Evolutionary conservation across 768 basidiomycete species (phyloP), one percentile per base, ranked within the genome.

Genomic region (Naganishia onofrii): DNA sequence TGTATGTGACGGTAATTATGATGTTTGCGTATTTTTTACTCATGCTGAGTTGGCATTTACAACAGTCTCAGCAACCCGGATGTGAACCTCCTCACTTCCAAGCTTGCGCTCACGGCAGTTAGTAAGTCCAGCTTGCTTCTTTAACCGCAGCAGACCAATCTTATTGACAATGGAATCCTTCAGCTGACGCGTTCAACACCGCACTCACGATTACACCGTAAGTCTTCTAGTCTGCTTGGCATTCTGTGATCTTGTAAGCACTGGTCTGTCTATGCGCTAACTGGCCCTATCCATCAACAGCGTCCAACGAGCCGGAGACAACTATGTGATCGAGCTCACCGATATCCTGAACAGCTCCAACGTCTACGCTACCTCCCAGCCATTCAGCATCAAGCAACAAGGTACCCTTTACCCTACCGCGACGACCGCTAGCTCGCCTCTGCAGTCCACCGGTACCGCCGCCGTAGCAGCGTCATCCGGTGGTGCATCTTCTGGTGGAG

Each of bases 321-420:
- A 76, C 67, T 79, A 77, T 66, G 71, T 72, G 19, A 74, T 79
- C 72, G 74, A 70, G 48, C 67, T 80, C 38, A 77, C 79, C 46
- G 76, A 80, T 71, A 72, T 72, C 13, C 68, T 79, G 52, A 80
- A 80, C 74, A 76, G 75, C 31, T 72, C 72, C 57, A 74, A 80
- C 69, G 67, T 81, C 70, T 81, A 78, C 72, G 76, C 78, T 21
- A 72, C 68, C 31, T 80, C 79, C 36, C 70, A 81, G 52, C 38
- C 77, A 12, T 81, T 81, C 72, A 76, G 78, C 64, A 77, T 81
- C 74, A 79, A 78, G 66, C 71, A 78, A n/a, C 71, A 66, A 38
- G 76, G 76, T 17, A 76, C 79, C 13, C 36, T 71, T 32, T 81
- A 80, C 73, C 79, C 79, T 29, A 72, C 78, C 42, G 77, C 74